Conservation (phyloP, 257 asterid species). For the Solanum pinnatisectum region DNA sequence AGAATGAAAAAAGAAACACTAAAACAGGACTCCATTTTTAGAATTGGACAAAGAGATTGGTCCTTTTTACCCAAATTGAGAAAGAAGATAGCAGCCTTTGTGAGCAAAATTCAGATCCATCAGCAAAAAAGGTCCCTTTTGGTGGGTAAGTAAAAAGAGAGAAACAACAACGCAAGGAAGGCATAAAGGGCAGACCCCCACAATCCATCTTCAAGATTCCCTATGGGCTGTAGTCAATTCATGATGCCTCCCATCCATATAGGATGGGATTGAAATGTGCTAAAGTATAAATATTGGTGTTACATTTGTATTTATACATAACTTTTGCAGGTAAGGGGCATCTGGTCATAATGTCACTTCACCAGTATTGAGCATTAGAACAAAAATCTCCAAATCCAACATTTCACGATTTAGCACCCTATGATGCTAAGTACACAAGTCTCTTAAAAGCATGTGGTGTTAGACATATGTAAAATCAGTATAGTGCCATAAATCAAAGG, state of each 20-base stretch:
- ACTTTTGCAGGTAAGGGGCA: background rate
- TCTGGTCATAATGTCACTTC: background rate
- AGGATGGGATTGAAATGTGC: background rate
- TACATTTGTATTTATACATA: background rate
- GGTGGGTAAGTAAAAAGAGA: background rate
- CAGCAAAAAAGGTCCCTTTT: background rate
- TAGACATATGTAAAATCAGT: background rate
- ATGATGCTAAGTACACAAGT: background rate
- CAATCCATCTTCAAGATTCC: background rate
- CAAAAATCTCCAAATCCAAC: background rate
- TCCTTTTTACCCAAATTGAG: background rate
- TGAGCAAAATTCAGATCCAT: background rate
- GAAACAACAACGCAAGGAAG: background rate
- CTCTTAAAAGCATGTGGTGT: background rate
- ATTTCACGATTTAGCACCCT: background rate
- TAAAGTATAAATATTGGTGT: background rate
- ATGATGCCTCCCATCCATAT: background rate
- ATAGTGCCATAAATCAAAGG: background rate
- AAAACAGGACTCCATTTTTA: background rate
- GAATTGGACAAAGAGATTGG: background rate
- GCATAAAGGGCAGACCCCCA: background rate
- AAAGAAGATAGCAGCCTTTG: background rate
- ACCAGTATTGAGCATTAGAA: background rate
- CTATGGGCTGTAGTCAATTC: background rate
- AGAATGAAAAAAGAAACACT: background rate